Percentiles rank a stretch among this genome's conserved stretches.
Evolutionary conservation across 2,329 filamentous ascomycete species (phyloP).

Genomic region (Diplocarpon rosae): DNA sequence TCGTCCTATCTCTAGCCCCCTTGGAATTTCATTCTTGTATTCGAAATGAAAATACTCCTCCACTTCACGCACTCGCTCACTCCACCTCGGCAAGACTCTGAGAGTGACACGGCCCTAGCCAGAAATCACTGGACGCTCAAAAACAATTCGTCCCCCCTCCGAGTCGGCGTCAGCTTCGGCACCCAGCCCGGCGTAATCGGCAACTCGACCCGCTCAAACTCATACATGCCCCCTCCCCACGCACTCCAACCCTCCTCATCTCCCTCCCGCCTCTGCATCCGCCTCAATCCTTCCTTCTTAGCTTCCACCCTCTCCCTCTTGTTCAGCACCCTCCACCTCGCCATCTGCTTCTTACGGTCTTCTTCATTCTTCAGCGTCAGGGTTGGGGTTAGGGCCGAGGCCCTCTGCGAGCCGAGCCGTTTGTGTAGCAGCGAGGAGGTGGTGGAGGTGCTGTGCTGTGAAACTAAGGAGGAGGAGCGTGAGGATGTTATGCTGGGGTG

Average conservation of each 20-base stretch:
- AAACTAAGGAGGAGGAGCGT: slow-evolving; percentile 8
- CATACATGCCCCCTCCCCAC: slow-evolving; percentile 1
- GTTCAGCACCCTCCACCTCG: slow-evolving; percentile 21
- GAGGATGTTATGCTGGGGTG: slow-evolving; percentile 7
- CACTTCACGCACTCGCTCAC: too few species aligned
- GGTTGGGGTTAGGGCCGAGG: slow-evolving; percentile 32
- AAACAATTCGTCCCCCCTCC: slow-evolving; percentile 55
- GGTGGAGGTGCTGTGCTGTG: slow-evolving; percentile 4
- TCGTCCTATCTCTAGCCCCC: too few species aligned
- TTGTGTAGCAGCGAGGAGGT: slow-evolving; percentile 39
- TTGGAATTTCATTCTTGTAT: too few species aligned
- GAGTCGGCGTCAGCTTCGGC: slow-evolving; percentile 54
- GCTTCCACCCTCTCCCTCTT: slow-evolving; percentile 17
- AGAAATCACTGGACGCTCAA: slow-evolving; percentile 38
- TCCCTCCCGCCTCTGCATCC: slow-evolving; percentile 10
- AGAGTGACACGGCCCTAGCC: too few species aligned
- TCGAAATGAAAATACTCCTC: too few species aligned
- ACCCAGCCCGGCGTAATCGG: slow-evolving; percentile 47
- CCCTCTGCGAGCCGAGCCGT: slow-evolving; percentile 38
- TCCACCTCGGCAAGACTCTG: too few species aligned
- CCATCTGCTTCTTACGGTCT: slow-evolving; percentile 16
- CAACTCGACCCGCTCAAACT: slow-evolving; percentile 22
- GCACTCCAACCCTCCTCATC: neutral
- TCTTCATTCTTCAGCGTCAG: slow-evolving; percentile 25
- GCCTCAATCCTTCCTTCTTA: slow-evolving; percentile 21